phyloP scores from a whole-genome alignment of 2,329 filamentous ascomycete genomes.

The Ophiostoma sp. region DNA sequence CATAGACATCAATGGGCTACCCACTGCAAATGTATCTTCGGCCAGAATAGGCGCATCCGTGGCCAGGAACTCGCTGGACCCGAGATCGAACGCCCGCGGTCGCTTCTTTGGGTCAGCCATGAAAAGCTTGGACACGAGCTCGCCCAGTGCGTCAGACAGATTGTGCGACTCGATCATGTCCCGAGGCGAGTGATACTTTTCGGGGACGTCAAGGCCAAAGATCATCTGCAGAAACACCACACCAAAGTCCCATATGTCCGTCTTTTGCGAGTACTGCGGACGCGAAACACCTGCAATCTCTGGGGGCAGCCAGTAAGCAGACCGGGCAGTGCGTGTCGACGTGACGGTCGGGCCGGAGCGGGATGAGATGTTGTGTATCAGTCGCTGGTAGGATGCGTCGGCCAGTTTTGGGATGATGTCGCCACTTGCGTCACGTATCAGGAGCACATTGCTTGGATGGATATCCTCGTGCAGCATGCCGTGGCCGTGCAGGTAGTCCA shows the following conservation, averaged over 20 bases:
- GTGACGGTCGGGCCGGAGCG: slow-evolving; percentile 49
- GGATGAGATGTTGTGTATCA: slow-evolving; percentile 55
- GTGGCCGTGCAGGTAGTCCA: slow-evolving; percentile 80
- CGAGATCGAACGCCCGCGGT: slow-evolving; percentile 70
- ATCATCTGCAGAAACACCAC: slow-evolving; percentile 91
- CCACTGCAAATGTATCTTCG: slow-evolving; percentile 40
- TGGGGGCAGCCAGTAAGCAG: slow-evolving; percentile 77
- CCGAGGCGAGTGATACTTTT: slow-evolving; percentile 73
- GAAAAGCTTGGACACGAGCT: slow-evolving; percentile 80
- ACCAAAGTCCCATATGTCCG: slow-evolving; percentile 93
- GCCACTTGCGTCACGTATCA: slow-evolving; percentile 64
- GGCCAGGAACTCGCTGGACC: slow-evolving; percentile 60
- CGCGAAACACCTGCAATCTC: slow-evolving; percentile 63
- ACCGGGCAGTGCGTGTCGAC: slow-evolving; percentile 58
- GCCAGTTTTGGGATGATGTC: slow-evolving; percentile 69
- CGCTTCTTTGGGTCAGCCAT: slow-evolving; percentile 77
- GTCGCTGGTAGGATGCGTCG: slow-evolving; percentile 65
- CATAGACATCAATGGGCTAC: slow-evolving; percentile 42
- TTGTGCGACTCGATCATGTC: slow-evolving; percentile 65
- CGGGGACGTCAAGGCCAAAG: slow-evolving; percentile 71
- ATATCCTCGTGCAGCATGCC: slow-evolving; percentile 80
- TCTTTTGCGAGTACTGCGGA: slow-evolving; percentile 65
- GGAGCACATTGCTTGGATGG: slow-evolving; percentile 71
- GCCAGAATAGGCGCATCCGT: slow-evolving; percentile 57
- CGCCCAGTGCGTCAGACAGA: slow-evolving; percentile 69